These are phyloP conservation scores for Protomyces lactucae-debilis DNA, from an alignment of 1,139 yeast genomes.

Conservation along the genomic window DNA sequence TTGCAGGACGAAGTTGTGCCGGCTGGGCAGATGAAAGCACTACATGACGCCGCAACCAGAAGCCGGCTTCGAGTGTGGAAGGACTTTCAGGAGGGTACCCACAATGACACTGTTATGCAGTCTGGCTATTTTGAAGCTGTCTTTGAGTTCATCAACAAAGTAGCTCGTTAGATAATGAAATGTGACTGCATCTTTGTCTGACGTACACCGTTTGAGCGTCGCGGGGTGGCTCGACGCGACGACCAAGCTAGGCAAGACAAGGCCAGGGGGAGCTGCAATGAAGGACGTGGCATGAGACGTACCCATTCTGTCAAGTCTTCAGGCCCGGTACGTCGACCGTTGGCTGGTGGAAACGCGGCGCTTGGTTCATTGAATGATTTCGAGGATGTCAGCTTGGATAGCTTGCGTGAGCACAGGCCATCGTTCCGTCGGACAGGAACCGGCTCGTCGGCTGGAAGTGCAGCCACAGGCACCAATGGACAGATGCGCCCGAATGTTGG, in stretches of 20 bases:
- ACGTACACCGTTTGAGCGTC: background rate
- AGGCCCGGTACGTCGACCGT: background rate
- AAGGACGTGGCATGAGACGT: constrained; percentile 4
- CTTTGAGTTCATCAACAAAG: constrained; percentile 31
- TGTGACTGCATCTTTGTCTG: background rate
- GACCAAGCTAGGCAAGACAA: too few species aligned
- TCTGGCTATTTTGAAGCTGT: constrained; percentile 34
- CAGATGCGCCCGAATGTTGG: background rate
- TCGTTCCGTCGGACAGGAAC: background rate
- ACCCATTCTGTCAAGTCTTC: background rate
- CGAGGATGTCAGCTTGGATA: constrained; percentile 8
- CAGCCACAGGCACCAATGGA: background rate
- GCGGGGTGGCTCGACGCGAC: background rate
- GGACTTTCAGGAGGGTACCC: constrained; percentile 32
- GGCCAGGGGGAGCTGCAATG: background rate
- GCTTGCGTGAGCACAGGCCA: background rate
- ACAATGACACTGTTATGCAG: constrained; percentile 34
- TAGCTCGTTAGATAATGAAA: background rate
- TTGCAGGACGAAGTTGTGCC: constrained; percentile 85
- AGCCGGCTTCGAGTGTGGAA: constrained; percentile 31
- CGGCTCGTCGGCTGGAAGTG: background rate
- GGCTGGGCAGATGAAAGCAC: constrained; percentile 67
- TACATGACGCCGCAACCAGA: constrained; percentile 48
- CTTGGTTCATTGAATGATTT: background rate
- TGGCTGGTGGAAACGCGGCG: background rate